Evolutionary conservation across 164 flowering plant species (phyloP).

Genomic region (Tetracentron sinense): DNA sequence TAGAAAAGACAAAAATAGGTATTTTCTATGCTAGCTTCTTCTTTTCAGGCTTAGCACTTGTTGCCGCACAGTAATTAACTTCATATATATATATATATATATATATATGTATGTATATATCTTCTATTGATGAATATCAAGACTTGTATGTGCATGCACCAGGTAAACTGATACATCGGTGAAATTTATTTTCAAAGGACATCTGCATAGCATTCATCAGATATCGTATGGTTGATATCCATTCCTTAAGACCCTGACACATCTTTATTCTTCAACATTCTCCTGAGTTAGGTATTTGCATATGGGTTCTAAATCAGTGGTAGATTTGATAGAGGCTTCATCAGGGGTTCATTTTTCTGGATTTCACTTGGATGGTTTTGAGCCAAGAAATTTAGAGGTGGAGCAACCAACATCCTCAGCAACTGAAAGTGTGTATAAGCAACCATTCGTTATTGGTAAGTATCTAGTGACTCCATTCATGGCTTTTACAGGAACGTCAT

Average conservation of each 20-base stretch:
- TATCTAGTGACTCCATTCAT: neutral
- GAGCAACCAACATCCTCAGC: slow-evolving; percentile 60
- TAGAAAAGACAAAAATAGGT: no score
- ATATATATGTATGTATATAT: no score
- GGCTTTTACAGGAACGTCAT: neutral
- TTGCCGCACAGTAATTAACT: no score
- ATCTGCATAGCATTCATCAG: neutral
- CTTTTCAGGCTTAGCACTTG: no score
- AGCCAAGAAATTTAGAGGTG: slow-evolving; percentile 28
- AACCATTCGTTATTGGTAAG: slow-evolving; percentile 91
- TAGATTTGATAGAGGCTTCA: slow-evolving; percentile 69
- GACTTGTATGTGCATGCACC: neutral
- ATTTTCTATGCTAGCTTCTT: no score
- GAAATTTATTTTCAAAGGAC: neutral
- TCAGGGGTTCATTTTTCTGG: slow-evolving; percentile 91
- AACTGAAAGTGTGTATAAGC: slow-evolving; percentile 41
- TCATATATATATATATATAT: no score
- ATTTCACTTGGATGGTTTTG: slow-evolving; percentile 59
- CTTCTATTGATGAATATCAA: no score
- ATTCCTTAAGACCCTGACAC: neutral
- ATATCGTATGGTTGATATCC: neutral
- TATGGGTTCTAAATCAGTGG: slow-evolving; percentile 77
- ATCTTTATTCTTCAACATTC: neutral
- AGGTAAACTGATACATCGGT: neutral
- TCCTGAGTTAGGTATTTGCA: slow-evolving; percentile 14